These are phyloP conservation scores for Acanthamoeba polyphaga DNA, from an alignment of 208 protist genomes.

Conservation along the genomic window DNA sequence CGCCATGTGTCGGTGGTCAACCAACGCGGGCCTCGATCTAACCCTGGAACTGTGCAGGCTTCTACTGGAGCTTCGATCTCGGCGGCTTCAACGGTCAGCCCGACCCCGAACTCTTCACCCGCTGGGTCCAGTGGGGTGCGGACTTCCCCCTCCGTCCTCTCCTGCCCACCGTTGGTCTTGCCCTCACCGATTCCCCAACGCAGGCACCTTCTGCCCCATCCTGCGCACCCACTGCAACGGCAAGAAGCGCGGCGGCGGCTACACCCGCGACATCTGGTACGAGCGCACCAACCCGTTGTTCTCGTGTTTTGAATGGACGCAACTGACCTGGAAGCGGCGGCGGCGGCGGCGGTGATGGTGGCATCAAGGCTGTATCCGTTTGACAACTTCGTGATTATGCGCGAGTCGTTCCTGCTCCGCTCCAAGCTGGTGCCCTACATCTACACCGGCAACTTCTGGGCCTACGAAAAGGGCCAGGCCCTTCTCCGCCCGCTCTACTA, in stretches of 20 bases:
- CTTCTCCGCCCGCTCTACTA: constrained; percentile 60
- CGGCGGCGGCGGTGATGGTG: no score
- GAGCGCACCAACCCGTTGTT: background rate
- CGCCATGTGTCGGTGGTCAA: background rate
- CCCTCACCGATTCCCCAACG: background rate
- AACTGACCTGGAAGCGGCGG: no score
- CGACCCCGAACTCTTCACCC: constrained; percentile 38
- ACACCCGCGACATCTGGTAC: constrained; percentile 62
- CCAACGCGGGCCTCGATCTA: no score
- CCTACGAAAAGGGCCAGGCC: constrained; percentile 16
- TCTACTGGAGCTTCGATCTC: constrained; percentile 59
- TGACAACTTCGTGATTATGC: constrained; percentile 65
- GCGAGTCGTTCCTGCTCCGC: constrained; percentile 10
- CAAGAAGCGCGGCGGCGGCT: constrained; percentile 51
- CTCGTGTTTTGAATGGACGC: no score
- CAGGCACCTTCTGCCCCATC: constrained; percentile 57
- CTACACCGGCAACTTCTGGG: constrained; percentile 44
- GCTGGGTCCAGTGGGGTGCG: constrained; percentile 56
- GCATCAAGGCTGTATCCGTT: constrained; percentile 34
- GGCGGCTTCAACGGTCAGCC: constrained; percentile 34
- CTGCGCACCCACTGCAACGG: constrained; percentile 59
- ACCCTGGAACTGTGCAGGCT: background rate
- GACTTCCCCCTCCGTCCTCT: background rate
- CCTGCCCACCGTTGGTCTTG: background rate
- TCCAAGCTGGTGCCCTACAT: constrained; percentile 72